Evolutionary conservation across 2,329 filamentous ascomycete species (phyloP), one percentile per base, ranked within the genome.

Genomic region (Phyllosticta paracitricarpa): DNA sequence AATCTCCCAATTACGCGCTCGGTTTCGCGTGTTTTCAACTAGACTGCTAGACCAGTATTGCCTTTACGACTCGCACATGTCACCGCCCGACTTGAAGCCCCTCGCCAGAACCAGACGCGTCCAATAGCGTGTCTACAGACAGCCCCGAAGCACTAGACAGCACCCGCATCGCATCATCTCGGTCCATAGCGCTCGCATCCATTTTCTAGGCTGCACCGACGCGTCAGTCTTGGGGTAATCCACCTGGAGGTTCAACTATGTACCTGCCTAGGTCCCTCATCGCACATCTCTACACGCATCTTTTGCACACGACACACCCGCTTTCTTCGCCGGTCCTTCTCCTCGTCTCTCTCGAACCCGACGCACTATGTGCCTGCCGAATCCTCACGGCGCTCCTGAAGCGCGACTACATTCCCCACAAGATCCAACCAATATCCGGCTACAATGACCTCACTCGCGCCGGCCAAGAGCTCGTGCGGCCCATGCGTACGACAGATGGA

Each of bases 341-440:
- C 65, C 88, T 99, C 61, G 92, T 92, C 65, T 89, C 93, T 40
- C 89, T 97, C 72, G 93, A 97, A 71, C 91, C 94, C 61, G 94
- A 99, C 77, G 89, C 94, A 65, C 85, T 99, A 64, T 97, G 93
- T 76, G 94, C 92, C 64, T 96, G 91, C 73, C 91, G 92, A 64
- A 97, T 99, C 64, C 84, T 99, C 56, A 96, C 93, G 2, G 84
- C 88, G 57, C 82, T 99, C n/a, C 81, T 99, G 63, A 97, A 96
- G 77, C 89, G 93, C 80, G 94, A 99, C 79, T 97, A 96, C 72
- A 96, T 99, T 67, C 89, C 89, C 14, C 93, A 97, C 78, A 97
- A 97, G 76, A 96, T 97, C 70, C 90, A 97, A 70, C 94, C 94
- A 1, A 88, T 99, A 60, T 85, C 90, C 22, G 94, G 94, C 61